A percentile compares a stretch with the other conserved stretches of the same genome.
These are phyloP conservation scores for Trametes punicea DNA, from an alignment of 768 basidiomycete genomes.

Conservation along the genomic window DNA sequence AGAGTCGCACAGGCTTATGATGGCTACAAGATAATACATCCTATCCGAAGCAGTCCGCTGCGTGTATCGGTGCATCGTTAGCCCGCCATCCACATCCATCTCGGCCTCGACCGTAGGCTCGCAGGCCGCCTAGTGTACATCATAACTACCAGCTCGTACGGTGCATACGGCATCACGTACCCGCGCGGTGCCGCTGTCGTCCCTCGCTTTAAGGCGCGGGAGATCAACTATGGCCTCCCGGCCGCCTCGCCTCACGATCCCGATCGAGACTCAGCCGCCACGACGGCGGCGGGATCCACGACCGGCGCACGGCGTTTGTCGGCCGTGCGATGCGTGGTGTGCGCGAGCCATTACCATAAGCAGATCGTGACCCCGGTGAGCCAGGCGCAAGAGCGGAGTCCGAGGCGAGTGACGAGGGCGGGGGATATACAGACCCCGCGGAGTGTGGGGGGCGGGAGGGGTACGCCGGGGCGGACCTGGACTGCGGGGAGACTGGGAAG, in stretches of 20 bases:
- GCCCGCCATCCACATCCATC: background rate
- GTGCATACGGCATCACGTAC: no score
- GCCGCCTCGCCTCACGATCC: background rate
- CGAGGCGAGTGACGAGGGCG: background rate
- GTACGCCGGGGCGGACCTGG: slow-evolving; percentile 2
- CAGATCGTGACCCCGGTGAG: background rate
- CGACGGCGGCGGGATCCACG: slow-evolving; percentile 18
- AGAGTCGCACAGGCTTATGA: background rate
- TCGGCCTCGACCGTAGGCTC: no score
- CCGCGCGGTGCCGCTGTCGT: background rate
- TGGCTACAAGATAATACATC: background rate
- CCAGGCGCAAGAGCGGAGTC: background rate
- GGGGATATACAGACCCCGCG: background rate
- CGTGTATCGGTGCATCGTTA: background rate
- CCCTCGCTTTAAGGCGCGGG: background rate
- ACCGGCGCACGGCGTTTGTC: background rate
- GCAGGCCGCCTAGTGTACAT: no score
- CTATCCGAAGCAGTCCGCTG: background rate
- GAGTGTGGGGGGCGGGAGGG: slow-evolving; percentile 9
- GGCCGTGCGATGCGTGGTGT: background rate
- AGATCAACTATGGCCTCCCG: background rate
- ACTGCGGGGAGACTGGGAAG: background rate
- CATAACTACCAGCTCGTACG: no score
- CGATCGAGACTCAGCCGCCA: slow-evolving; percentile 16
- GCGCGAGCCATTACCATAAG: background rate